Conservation (phyloP, 2,329 filamentous ascomycete genomes). For the Ilyonectria robusta region DNA sequence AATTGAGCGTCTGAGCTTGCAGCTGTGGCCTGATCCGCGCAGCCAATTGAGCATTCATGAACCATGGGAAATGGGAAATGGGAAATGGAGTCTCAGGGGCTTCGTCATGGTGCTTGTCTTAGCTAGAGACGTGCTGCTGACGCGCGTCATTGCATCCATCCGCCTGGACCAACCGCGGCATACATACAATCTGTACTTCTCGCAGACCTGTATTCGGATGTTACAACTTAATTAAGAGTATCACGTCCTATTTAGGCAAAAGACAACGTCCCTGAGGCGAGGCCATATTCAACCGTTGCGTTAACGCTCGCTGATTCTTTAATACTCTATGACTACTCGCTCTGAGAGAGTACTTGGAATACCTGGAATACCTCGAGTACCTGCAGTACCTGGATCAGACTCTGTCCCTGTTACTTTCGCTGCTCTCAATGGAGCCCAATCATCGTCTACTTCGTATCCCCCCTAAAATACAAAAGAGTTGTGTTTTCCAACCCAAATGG, state of each 20-base stretch:
- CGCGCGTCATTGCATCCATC: constrained; percentile 16
- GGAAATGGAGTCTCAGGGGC: neutral
- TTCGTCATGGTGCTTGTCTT: neutral
- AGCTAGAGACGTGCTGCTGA: neutral
- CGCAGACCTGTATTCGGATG: too few species aligned
- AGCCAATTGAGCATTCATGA: neutral
- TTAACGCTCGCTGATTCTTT: neutral
- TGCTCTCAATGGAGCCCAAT: neutral
- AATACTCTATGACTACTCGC: neutral
- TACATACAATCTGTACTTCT: too few species aligned
- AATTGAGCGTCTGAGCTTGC: constrained; percentile 13
- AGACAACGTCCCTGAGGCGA: neutral
- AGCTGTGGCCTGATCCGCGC: constrained; percentile 4
- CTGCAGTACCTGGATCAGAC: too few species aligned
- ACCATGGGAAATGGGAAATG: neutral
- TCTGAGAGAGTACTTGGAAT: too few species aligned
- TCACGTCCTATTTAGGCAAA: too few species aligned
- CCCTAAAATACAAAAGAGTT: constrained; percentile 24
- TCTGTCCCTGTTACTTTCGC: neutral
- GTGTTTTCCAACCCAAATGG: constrained; percentile 27
- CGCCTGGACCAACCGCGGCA: neutral
- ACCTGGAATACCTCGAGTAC: too few species aligned
- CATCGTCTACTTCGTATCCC: neutral
- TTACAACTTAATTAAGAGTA: too few species aligned
- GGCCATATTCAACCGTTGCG: too few species aligned